Base-by-base conservation (phyloP, 2,329 filamentous ascomycete genomes). In the Trichophaea hybrida region DNA sequence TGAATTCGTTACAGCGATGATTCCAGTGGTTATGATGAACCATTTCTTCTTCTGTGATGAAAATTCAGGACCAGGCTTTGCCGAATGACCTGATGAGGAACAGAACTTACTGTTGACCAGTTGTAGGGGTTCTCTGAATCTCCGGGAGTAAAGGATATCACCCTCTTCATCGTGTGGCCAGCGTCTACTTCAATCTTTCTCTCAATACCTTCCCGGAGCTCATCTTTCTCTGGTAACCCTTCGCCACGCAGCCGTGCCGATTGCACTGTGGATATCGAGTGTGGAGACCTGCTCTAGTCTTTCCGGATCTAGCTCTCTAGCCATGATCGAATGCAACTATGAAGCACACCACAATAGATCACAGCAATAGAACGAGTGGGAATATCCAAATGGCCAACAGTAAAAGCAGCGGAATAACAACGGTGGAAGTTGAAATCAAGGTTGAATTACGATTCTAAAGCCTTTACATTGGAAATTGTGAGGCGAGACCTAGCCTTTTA, bases 71-170 rank as follows among this genome's bases (percentile, higher is more conserved):
- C 24, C 24, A 24, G 24, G 38, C 54, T 43, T 17, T 49, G 38
- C 34, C 38, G 33, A 53, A 2, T 13, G 13, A n/a, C 13, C 10
- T 8, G 17, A 50, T 12, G 46, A 50, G n/a, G 24, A 48, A 58
- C 4, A 56, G 10, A 33, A 61, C 63, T 33, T 49, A 65, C 64
- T 38, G 54, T n/a, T 35, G 64, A 60, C 64, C 64, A 66, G 46
- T 66, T 66, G 17, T 61, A 59, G 12, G 63, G 64, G 53, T 65
- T 65, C 5, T 64, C 64, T 38, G 40, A 57, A 51, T 65, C 63
- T 8, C 59, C 59, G 12, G 33, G 37, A 8, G 54, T 51, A 62
- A 64, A 66, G 24, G 52, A 57, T 33, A 65, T 61, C 17, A 60
- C 56, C 13, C 58, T 61, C 33, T 34, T 54, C 15, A 13, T 44